Evolutionary conservation across 352 stramenopile species (phyloP), one percentile per base, ranked within the genome.

Genomic region (Globisporangium middletonii): DNA sequence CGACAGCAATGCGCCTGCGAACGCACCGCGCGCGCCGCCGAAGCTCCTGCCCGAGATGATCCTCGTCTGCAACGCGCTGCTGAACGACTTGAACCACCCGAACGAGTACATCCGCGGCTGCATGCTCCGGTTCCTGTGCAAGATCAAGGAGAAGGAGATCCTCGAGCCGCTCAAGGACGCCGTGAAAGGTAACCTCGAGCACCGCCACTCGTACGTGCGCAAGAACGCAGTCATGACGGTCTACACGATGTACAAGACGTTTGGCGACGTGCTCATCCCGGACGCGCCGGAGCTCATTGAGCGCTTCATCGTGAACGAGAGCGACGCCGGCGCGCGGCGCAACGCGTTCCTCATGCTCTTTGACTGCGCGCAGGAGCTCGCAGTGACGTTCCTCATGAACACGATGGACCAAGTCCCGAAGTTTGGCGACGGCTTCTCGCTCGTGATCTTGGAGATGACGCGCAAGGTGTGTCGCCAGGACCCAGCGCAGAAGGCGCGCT

Each of bases 271-370:
- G 57, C 73, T 99, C 18, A 94, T 99, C 55, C 97, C 97, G 0
- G 97, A 99, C 73, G 97, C 94, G 38, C 93, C 97, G 0, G 97
- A 99, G 64, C 84, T 99, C 46, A 99, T 99, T 48, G 91, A 96
- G 26, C 75, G 86, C 33, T 96, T 99, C 47, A 92, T 99, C 33
- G 67, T 88, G 6, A 89, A 73, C 55, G 97, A 99, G 69, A 98
- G 85, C 15, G 97, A 99, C 77, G 80, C 94, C 5, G 86, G 83
- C 53, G 88, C 96, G 23, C 80, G 96, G 50, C 88, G 97, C 57
- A 99, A 99, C 69, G 97, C 97, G 28, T 99, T 99, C 75, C 73
- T 99, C 50, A 99, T 99, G 95, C 88, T 99, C 19, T 99, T 98
- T 81, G 97, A 99, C 66, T 98, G 98, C 65, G 89, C 95, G 9